Percentiles rank a stretch among this genome's conserved stretches.
These are phyloP conservation scores for Carex parvula DNA, from an alignment of 176 grass and related monocot genomes.

Conservation along the genomic window DNA sequence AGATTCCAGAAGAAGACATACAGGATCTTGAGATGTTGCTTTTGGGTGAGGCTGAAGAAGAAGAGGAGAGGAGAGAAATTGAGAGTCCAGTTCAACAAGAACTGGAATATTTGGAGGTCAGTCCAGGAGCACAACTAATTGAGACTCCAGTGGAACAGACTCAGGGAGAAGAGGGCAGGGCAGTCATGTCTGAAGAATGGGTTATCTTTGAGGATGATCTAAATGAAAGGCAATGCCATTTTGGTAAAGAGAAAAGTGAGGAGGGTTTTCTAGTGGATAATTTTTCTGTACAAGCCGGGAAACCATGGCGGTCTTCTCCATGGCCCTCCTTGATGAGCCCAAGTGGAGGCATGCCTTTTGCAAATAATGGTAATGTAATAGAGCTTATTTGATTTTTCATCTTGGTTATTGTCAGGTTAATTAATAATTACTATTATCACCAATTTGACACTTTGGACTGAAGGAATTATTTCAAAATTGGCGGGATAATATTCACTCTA, in stretches of 20 bases:
- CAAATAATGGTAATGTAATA: slow-evolving; percentile 25
- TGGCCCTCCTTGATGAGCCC: slow-evolving; percentile 8
- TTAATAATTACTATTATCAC: slow-evolving; percentile 7
- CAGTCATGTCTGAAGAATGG: slow-evolving; percentile 57
- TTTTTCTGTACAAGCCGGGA: not conserved
- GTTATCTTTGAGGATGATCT: slow-evolving; percentile 65
- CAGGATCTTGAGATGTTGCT: slow-evolving; percentile 70
- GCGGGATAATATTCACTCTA: not conserved
- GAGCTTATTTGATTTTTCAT: slow-evolving; percentile 21
- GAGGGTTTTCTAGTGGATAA: slow-evolving; percentile 6
- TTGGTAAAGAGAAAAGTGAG: not conserved
- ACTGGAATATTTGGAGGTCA: slow-evolving; percentile 23
- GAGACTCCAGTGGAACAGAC: slow-evolving; percentile 1
- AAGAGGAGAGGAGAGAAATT: not conserved
- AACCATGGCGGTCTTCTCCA: not conserved
- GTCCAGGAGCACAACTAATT: not conserved
- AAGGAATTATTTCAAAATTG: slow-evolving; percentile 6
- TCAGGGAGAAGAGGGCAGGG: slow-evolving; percentile 13
- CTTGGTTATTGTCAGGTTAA: slow-evolving; percentile 4
- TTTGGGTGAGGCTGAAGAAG: slow-evolving; percentile 38
- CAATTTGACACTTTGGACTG: slow-evolving; percentile 5
- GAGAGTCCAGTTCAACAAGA: not conserved
- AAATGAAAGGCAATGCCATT: slow-evolving; percentile 17
- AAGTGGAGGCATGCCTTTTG: slow-evolving; percentile 1
- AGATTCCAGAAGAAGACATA: slow-evolving; percentile 70